phyloP scores from a whole-genome alignment of 2,329 filamentous ascomycete genomes.

The Trichoderma harzianum region DNA sequence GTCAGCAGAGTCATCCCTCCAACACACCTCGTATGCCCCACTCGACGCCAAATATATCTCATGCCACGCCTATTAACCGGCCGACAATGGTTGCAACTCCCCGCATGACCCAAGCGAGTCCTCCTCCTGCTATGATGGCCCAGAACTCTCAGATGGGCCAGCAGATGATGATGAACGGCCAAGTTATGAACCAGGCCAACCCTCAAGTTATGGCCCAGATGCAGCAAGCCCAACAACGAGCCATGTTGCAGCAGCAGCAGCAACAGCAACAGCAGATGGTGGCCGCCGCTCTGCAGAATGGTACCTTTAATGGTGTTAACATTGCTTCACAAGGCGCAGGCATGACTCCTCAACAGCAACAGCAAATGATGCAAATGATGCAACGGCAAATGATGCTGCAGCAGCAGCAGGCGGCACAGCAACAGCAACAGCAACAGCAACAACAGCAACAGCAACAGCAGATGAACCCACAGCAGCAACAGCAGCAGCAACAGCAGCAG shows the following conservation, averaged over 20 bases:
- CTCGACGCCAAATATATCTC: constrained; percentile 58
- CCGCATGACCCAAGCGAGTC: constrained; percentile 61
- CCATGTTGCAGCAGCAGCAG: constrained; percentile 39
- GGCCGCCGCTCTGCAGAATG: constrained; percentile 40
- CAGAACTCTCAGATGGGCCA: constrained; percentile 54
- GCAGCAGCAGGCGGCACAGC: constrained; percentile 38
- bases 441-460: constrained; percentile 33
- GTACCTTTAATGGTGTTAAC: constrained; percentile 37
- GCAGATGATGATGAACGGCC: constrained; percentile 51
- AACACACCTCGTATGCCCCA: constrained; percentile 61
- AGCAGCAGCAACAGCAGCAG: constrained; percentile 35
- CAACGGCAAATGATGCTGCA: constrained; percentile 39
- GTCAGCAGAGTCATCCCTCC: constrained; percentile 63
- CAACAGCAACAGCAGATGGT: constrained; percentile 46
- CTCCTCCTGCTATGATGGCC: constrained; percentile 57
- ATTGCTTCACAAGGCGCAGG: constrained; percentile 24
- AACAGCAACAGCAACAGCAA: constrained; percentile 29
- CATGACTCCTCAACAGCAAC: constrained; percentile 36
- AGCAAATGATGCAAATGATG: constrained; percentile 36
- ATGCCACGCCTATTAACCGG: constrained; percentile 57
- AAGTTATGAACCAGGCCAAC: constrained; percentile 39
- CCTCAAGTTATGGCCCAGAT: constrained; percentile 44
- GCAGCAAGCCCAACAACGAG: constrained; percentile 42
- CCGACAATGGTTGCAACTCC: constrained; percentile 54
- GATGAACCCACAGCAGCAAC: constrained; percentile 38